Evolutionary conservation across 2,329 filamentous ascomycete genomes (phyloP), one percentile per base, ranked within the genome.

Genomic region (Aschersonia sp.): DNA sequence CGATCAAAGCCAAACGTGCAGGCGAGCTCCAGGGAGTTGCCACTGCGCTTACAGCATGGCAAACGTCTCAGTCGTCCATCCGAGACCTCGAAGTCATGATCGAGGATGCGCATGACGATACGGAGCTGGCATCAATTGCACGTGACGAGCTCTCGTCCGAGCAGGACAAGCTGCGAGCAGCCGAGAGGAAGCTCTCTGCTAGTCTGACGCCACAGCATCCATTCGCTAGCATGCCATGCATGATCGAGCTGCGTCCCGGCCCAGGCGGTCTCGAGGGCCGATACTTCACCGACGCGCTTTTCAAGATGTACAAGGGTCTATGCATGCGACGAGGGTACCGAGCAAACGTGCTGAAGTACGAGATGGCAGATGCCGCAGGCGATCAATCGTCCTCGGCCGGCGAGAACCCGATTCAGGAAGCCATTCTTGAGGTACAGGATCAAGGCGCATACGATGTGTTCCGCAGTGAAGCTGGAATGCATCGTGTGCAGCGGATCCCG

Each of bases 401-500:
- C 45, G 84, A 89, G 52, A 68, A 77, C 30, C 82, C 87, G 5
- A 72, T 97, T 3, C 80, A 85, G 48, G 92, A 97, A 69, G 92
- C 87, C 5, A 80, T 98, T 30, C 74, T 98, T 30, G 89, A 96
- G 62, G 72, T 98, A 38, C 78, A 83, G 50, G 76, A 80, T 45
- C 68, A 78, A 1, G 87, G 87, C 31, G 82, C 89, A 29, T 98
- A 95, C 65, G 86, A 84, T 51, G 60, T 79, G 2, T 78, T 98
- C 57, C 78, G 91, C 51, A 83, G 83, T 56, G 92, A 98, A 65
- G 87, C 91, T 3, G 92, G 92, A 32, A 92, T 98, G 54, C 92
- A 98, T 63, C 80, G 92, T 31, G 92, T 98, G 0, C 92, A 98
- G 70, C 81, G 92, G 30, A 83, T 98, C 3, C 92, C 92, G 1